Conservation (phyloP, 2,329 filamentous ascomycete species). For the Colletotrichum nymphaeae region DNA sequence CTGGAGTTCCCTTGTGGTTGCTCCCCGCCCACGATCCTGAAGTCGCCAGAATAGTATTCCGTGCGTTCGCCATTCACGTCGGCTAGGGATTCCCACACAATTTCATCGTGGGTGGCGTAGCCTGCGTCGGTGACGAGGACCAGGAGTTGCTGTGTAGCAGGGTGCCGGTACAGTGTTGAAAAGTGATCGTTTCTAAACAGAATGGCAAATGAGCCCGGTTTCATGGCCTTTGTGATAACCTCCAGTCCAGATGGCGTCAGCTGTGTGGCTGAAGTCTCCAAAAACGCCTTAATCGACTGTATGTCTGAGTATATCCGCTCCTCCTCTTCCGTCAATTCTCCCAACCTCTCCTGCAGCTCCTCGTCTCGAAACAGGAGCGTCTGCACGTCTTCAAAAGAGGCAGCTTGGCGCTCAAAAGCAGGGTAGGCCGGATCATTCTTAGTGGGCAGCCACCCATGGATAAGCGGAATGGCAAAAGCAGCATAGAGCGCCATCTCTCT, state of each 20-base stretch:
- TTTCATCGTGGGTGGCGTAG: slow-evolving; percentile 86
- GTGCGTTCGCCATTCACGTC: slow-evolving; percentile 87
- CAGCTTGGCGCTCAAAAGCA: slow-evolving; percentile 79
- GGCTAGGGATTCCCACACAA: slow-evolving; percentile 94
- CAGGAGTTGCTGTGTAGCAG: slow-evolving; percentile 78
- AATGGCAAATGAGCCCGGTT: slow-evolving; percentile 86
- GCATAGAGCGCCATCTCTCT: slow-evolving; percentile 91
- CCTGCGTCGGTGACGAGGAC: slow-evolving; percentile 94
- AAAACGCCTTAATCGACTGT: slow-evolving; percentile 83
- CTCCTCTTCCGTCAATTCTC: slow-evolving; percentile 77
- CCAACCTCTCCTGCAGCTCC: slow-evolving; percentile 85
- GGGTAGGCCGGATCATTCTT: slow-evolving; percentile 72
- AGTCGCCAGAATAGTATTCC: slow-evolving; percentile 91
- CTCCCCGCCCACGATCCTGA: slow-evolving; percentile 80
- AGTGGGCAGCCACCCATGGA: slow-evolving; percentile 93
- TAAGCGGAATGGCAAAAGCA: slow-evolving; percentile 86
- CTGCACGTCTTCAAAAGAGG: slow-evolving; percentile 92
- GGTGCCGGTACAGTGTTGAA: slow-evolving; percentile 91
- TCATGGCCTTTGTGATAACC: slow-evolving; percentile 76
- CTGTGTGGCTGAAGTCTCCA: slow-evolving; percentile 85
- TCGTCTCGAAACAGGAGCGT: slow-evolving; percentile 90
- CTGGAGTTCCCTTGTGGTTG: slow-evolving; percentile 36
- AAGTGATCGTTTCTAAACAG: slow-evolving; percentile 98
- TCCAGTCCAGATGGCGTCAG: slow-evolving; percentile 85
- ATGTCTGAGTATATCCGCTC: slow-evolving; percentile 87